phyloP scores from a whole-genome alignment of 2,329 filamentous ascomycete genomes.

The Arthroderma uncinatum region DNA sequence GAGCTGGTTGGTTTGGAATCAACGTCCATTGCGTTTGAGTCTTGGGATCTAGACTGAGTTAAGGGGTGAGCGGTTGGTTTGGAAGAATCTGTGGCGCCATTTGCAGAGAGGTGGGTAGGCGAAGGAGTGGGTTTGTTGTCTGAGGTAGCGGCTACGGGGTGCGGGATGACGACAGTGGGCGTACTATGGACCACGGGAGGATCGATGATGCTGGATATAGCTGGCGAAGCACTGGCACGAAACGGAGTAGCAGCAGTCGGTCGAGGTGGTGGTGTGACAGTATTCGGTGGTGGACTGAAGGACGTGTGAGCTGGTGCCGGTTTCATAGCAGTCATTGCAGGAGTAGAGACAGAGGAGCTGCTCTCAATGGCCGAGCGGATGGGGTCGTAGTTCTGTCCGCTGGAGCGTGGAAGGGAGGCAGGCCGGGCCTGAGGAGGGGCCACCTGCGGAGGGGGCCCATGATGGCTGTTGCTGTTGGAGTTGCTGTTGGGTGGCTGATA shows the following conservation, averaged over 20 bases:
- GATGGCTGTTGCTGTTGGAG: conserved; percentile 4
- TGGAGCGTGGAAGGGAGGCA: conserved; percentile 45
- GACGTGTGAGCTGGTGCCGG: conserved; percentile 35
- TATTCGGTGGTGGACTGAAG: conserved; percentile 37
- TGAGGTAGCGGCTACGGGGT: not conserved
- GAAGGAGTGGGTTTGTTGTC: not conserved
- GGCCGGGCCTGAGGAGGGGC: conserved; percentile 18
- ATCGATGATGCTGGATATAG: conserved; percentile 82
- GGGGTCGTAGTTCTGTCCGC: conserved; percentile 79
- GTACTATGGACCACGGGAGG: conserved; percentile 38
- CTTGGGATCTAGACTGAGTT: conserved; percentile 12
- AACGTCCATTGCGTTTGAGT: conserved; percentile 27
- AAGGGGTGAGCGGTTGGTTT: not conserved
- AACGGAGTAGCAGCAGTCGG: conserved; percentile 39
- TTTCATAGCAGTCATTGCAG: conserved; percentile 48
- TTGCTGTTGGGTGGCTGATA: conserved; percentile 10
- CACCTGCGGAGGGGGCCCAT: not conserved
- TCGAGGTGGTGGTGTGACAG: conserved; percentile 41
- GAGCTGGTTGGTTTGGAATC: conserved; percentile 10
- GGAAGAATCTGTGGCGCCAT: not conserved
- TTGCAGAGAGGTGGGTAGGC: not conserved
- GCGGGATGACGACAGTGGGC: not conserved
- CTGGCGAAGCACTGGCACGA: conserved; percentile 77
- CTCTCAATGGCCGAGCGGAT: conserved; percentile 55
- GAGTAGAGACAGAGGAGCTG: conserved; percentile 27